Conservation (phyloP, 192 early-diverging fungal genomes). For the Backusella tarrabulga region DNA sequence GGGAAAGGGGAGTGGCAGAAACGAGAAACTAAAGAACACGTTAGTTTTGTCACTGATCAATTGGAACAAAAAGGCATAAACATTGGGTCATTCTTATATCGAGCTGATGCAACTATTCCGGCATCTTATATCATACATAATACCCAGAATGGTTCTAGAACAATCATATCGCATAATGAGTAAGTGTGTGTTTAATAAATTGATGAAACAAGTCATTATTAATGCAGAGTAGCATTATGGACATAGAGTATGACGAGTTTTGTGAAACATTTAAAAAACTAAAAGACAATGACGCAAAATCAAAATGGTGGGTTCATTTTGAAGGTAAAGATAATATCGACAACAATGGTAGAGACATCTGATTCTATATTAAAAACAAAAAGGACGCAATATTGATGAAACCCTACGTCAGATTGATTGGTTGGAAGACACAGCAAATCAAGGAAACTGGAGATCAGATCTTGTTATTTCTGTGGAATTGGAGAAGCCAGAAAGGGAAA, state of each 20-base stretch:
- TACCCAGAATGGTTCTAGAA: conserved; percentile 45
- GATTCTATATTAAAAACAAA: conserved; percentile 47
- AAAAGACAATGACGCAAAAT: conserved; percentile 12
- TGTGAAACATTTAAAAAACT: conserved; percentile 7
- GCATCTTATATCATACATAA: conserved; percentile 59
- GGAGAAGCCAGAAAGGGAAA: conserved; percentile 60
- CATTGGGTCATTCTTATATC: conserved; percentile 45
- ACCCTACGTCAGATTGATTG: conserved; percentile 52
- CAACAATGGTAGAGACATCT: conserved; percentile 40
- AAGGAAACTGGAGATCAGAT: conserved; percentile 39
- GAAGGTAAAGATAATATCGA: not conserved
- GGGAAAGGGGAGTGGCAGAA: not conserved
- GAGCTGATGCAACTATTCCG: conserved; percentile 22
- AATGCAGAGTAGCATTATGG: conserved; percentile 35
- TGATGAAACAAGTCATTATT: not conserved
- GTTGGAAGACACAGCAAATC: conserved; percentile 40
- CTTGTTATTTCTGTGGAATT: conserved; percentile 63
- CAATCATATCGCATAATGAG: conserved; percentile 62
- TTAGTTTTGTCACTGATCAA: conserved; percentile 37
- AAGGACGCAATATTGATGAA: conserved; percentile 56
- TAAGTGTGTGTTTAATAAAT: conserved; percentile 1
- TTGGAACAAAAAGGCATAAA: conserved; percentile 43
- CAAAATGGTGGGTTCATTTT: conserved; percentile 16
- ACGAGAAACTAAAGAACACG: not conserved
- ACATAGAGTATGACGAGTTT: conserved; percentile 59